These are phyloP conservation scores for Collybia mongolica DNA, from an alignment of 768 basidiomycete species.

Conservation along the genomic window DNA sequence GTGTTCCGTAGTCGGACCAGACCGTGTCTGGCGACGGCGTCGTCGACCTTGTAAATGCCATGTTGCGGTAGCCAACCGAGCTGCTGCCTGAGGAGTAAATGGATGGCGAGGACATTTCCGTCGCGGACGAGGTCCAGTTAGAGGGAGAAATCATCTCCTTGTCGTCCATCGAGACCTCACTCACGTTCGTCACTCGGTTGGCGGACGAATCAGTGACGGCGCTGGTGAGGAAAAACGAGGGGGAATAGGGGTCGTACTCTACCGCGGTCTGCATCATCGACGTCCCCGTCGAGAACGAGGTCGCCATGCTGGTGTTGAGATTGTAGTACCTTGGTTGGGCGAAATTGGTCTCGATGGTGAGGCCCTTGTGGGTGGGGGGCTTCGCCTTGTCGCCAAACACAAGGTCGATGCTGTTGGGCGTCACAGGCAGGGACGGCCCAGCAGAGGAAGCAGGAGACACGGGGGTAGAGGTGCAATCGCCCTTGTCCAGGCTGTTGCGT, in stretches of 20 bases:
- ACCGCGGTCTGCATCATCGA: constrained; percentile 77
- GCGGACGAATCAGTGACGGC: constrained; percentile 37
- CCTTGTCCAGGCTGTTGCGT: constrained; percentile 30
- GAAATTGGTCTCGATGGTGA: constrained; percentile 62
- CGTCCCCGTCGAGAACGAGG: constrained; percentile 48
- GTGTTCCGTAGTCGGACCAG: constrained; percentile 29
- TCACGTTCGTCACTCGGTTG: constrained; percentile 25
- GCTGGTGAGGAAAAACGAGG: constrained; percentile 53
- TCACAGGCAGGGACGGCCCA: constrained; percentile 51
- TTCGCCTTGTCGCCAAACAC: constrained; percentile 37
- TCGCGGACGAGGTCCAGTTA: constrained; percentile 45
- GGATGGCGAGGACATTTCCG: constrained; percentile 46
- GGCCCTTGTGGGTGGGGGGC: constrained; percentile 35
- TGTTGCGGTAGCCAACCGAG: constrained; percentile 27
- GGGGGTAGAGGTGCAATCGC: constrained; percentile 48
- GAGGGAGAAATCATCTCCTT: constrained; percentile 55
- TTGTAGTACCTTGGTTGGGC: constrained; percentile 46
- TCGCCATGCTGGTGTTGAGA: constrained; percentile 38
- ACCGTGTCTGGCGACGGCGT: constrained; percentile 26
- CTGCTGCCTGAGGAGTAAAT: constrained; percentile 42
- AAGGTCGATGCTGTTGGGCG: constrained; percentile 52
- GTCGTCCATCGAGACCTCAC: constrained; percentile 34
- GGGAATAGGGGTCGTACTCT: constrained; percentile 60
- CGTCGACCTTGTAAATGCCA: constrained; percentile 32
- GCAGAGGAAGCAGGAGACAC: constrained; percentile 36